phyloP scores from a whole-genome alignment of 805 yeast genomes.

The Danielia oregonensis region DNA sequence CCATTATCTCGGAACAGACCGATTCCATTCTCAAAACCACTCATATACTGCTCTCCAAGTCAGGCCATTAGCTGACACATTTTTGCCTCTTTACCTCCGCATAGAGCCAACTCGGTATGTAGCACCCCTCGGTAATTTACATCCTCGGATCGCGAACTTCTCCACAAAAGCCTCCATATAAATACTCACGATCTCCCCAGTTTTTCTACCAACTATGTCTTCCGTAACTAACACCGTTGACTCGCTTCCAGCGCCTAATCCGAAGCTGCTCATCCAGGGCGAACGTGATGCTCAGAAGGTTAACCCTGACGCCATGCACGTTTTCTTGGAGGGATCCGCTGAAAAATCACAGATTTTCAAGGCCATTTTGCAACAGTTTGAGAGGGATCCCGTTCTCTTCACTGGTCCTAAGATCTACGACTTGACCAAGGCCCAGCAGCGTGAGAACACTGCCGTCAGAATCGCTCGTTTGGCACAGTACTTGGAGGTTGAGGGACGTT shows the following conservation, averaged over 20 bases:
- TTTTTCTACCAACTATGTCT: not conserved
- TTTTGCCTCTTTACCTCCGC: no score
- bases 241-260: slow-evolving; percentile 21
- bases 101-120: no score
- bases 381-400: slow-evolving; percentile 17
- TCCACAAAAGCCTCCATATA: not conserved
- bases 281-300: slow-evolving; percentile 19
- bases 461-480: slow-evolving; percentile 18
- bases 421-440: slow-evolving; percentile 16
- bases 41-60: no score
- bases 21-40: no score
- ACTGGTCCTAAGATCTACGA: slow-evolving; percentile 15
- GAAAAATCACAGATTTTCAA: slow-evolving; percentile 17
- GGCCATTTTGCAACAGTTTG: slow-evolving; percentile 13
- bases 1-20: no score
- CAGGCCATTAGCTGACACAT: no score
- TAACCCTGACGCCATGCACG: slow-evolving; percentile 21
- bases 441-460: slow-evolving; percentile 15
- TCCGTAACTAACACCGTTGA: slow-evolving; percentile 14
- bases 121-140: not conserved
- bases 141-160: not conserved
- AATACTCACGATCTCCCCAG: not conserved
- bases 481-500: slow-evolving; percentile 11
- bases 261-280: slow-evolving; percentile 15
- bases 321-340: slow-evolving; percentile 22